Evolutionary conservation across 2,329 filamentous ascomycete genomes (phyloP), one percentile per base, ranked within the genome.

Genomic region (Neofusicoccum parvum): DNA sequence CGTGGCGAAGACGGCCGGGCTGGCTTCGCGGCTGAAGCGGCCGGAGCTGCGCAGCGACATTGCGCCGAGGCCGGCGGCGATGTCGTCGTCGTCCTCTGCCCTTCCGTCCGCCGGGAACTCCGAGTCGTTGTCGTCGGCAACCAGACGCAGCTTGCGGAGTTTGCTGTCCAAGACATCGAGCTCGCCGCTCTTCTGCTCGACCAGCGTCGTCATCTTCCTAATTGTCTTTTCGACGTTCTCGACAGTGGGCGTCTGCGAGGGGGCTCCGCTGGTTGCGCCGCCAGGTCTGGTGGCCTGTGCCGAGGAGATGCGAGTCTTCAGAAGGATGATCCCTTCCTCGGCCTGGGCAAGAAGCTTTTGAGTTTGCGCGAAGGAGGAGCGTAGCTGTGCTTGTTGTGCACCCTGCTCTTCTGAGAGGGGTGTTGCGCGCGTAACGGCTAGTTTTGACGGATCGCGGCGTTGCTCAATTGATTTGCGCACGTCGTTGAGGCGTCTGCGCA

Each of bases 181-280:
- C 72, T 98, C 94, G 66, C 90, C 92, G 74, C 91, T 95, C 75
- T 92, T 91, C 80, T 92, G 92, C 82, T 98, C 92, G 0, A 91
- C 91, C 90, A 97, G 94, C 67, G 83, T 86, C 39, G 94, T 97
- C 90, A 99, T 94, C 74, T 95, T 97, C 66, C 84, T 83, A 69
- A 99, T 96, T 0, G 95, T 99, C 67, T 91, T 92, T 70, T 94
- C 90, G 20, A 99, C 92, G 0, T 92, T 92, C 71, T 97, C 95
- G 10, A 97, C 92, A 0, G 94, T 97, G 0, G 95, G 95, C 4
- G 89, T 86, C 0, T 72, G 69, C 27, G 69, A 70, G 2, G 68
- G 70, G 20, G 73, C 73, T 11, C 36, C 51, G 34, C 74, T 85
- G 48, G 80, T 80, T 2, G 81, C 75, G 15, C 46, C 43, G 56